Percentiles rank a stretch among this genome's conserved stretches.
Conservation (phyloP, 2,329 filamentous ascomycete species). For the Pyricularia grisea region DNA sequence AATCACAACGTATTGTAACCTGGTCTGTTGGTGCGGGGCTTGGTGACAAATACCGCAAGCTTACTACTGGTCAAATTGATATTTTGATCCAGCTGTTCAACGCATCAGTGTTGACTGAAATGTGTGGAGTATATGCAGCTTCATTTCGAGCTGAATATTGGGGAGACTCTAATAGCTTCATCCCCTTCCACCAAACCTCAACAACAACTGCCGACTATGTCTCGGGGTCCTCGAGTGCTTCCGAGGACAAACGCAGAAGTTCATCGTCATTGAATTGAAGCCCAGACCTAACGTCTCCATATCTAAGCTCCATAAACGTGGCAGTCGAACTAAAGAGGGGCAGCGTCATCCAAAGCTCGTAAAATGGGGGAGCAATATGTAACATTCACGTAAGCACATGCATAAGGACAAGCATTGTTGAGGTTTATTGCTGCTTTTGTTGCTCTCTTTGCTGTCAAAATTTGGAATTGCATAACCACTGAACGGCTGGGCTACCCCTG, state of each 20-base stretch:
- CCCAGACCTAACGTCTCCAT: neutral
- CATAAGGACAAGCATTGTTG: neutral
- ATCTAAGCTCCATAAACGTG: neutral
- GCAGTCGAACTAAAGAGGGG: neutral
- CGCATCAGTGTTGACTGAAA: neutral
- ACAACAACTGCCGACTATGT: neutral
- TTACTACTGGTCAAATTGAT: neutral
- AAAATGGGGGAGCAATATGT: neutral
- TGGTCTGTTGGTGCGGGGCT: neutral
- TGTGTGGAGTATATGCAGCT: neutral
- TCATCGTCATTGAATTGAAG: neutral
- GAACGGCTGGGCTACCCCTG: neutral
- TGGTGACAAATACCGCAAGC: neutral
- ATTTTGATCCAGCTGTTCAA: too few relatives aligned
- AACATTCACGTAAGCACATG: neutral
- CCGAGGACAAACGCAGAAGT: neutral
- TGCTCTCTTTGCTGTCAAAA: neutral
- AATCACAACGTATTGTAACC: neutral
- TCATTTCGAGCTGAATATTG: neutral
- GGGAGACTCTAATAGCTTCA: neutral
- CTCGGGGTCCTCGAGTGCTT: neutral
- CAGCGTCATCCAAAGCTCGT: neutral
- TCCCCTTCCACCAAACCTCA: neutral
- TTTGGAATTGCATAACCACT: neutral
- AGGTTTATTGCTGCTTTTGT: neutral